Evolutionary conservation across 1,139 yeast genomes (phyloP).

Genomic region (Yamadazyma trypodendri): DNA sequence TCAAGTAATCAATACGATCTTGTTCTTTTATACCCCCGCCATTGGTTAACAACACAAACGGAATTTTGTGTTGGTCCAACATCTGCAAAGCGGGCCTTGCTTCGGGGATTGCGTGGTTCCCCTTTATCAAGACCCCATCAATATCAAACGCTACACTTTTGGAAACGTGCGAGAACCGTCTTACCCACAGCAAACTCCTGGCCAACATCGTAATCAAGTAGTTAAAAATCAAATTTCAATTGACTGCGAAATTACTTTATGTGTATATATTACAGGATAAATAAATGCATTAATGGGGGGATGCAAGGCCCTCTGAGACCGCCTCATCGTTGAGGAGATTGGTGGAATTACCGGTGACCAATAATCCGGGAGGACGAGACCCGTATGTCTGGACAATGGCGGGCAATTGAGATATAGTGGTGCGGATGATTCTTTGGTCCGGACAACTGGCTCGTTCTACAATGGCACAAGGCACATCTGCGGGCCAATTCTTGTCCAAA

Average conservation of each 20-base stretch:
- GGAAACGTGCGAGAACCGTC: slow-evolving; percentile 2
- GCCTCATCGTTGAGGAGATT: slow-evolving; percentile 4
- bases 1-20: slow-evolving; percentile 57
- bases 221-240: not conserved
- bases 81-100: slow-evolving; percentile 66
- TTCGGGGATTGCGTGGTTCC: slow-evolving; percentile 63
- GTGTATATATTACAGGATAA: too few species aligned
- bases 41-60: slow-evolving; percentile 83
- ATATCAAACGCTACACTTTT: slow-evolving; percentile 43
- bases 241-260: too few species aligned
- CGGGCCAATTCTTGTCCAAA: slow-evolving; percentile 62
- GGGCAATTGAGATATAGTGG: slow-evolving; percentile 63
- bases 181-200: not conserved
- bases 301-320: slow-evolving; percentile 7
- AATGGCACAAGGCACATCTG: slow-evolving; percentile 73
- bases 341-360: slow-evolving; percentile 72
- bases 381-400: slow-evolving; percentile 80
- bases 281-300: not conserved
- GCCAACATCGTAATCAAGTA: not conserved
- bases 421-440: slow-evolving; percentile 83
- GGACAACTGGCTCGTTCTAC: slow-evolving; percentile 93
- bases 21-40: slow-evolving; percentile 86
- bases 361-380: slow-evolving; percentile 89
- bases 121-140: slow-evolving; percentile 91
- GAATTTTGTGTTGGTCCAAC: slow-evolving; percentile 58